Base-by-base conservation (phyloP, 2,329 filamentous ascomycete species). In the Gaeumannomyces tritici region DNA sequence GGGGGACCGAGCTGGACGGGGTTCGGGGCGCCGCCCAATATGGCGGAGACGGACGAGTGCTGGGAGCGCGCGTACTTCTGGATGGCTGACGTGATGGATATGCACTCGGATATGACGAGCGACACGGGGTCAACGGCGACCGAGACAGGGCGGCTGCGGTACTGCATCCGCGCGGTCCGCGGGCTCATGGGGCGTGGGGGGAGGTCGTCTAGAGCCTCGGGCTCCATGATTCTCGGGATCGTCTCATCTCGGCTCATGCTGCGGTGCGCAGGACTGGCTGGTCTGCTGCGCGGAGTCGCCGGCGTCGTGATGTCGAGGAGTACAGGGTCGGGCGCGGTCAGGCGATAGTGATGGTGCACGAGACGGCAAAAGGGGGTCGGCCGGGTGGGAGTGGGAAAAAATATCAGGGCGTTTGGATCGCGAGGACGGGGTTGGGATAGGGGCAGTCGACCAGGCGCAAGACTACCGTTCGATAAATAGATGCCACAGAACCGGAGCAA, bases 31-130 rank as follows among this genome's bases (percentile, higher is more conserved):
- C 91, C 91, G 60, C 95, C 95, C 35, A 99, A 82, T 65, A 99
- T 99, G 61, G 93, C 93, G 51, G 95, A 92, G 57, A 99, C 95
- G 6, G 93, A 97, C 15, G 93, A 96, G 74, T 98, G 93, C 59
- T 92, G 91, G 82, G 93, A 98, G 67, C 95, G 89, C 66, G 92
- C 90, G 83, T 97, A 89, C 78, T 99, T 99, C 71, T 96, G 93
- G 84, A 99, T 97, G 65, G 93, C 92, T 65, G 93, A 97, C 18
- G 95, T 98, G 77, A 99, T 93, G 57, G 93, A 93, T 73, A 98
- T 98, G 76, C 95, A 99, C 87, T 99, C 95, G 76, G 93, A 96
- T 66, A 96, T 96, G 67, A 99, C 92, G 69, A 99, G 80, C 59
- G 92, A 93, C 63, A 96, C 88, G 1, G 93, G 92, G 71, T 96